phyloP scores from a whole-genome alignment of 371 early-diverging fungal species.

The Mucor plumbeus region DNA sequence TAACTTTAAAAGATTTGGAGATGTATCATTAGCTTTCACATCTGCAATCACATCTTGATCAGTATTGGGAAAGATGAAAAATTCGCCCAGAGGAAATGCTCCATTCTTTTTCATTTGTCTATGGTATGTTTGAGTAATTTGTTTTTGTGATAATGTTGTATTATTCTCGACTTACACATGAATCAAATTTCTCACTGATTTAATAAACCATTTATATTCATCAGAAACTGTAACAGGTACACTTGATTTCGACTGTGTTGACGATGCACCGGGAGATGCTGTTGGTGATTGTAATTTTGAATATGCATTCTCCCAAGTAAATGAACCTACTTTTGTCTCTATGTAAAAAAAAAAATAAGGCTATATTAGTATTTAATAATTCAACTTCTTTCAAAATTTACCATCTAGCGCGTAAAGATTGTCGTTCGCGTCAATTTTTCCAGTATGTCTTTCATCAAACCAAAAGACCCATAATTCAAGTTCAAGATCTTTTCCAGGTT shows the following conservation, averaged over 20 bases:
- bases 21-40: not conserved
- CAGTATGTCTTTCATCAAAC: constrained; percentile 56
- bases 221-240: constrained; percentile 37
- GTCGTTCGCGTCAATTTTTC: constrained; percentile 42
- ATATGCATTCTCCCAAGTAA: constrained; percentile 51
- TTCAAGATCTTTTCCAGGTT: constrained; percentile 17
- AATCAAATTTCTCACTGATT: constrained; percentile 42
- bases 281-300: constrained; percentile 40
- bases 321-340: constrained; percentile 50
- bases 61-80: constrained; percentile 38
- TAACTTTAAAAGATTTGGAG: not conserved
- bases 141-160: not conserved
- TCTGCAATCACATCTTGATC: constrained; percentile 18
- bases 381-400: constrained; percentile 5
- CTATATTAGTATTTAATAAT: not conserved
- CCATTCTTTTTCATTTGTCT: constrained; percentile 45
- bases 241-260: constrained; percentile 29
- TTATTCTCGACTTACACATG: constrained; percentile 32
- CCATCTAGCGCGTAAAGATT: constrained; percentile 41
- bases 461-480: constrained; percentile 57
- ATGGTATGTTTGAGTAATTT: not conserved
- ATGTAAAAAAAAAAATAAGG: not conserved
- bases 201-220: constrained; percentile 49
- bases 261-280: constrained; percentile 35
- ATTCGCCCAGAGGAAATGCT: constrained; percentile 49